Evolutionary conservation across 2,329 filamentous ascomycete genomes (phyloP), one percentile per base, ranked within the genome.

Genomic region (Ophiostoma australiae): DNA sequence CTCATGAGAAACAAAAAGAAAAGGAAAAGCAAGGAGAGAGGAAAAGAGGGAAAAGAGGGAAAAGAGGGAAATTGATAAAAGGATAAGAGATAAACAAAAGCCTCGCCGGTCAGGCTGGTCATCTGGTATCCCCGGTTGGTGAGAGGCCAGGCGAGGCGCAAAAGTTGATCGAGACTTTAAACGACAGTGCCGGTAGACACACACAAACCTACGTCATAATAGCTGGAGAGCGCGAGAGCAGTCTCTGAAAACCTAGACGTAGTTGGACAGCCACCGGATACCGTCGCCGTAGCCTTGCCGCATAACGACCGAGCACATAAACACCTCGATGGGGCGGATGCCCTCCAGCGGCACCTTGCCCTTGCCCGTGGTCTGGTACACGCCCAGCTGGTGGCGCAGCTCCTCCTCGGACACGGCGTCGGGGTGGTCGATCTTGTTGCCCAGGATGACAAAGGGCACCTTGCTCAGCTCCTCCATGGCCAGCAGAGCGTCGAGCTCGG

Each of bases 281-380:
- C 87, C 93, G 77, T 97, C 93, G 70, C 92, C 92, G 80, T 97
- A 97, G 75, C 91, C 95, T 85, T 98, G 94, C 81, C 94, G 89
- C 93, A 97, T 97, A 74, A 98, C 94, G 76, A 98, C 94, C 77
- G 92, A 97, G 87, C 94, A 98, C 95, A 99, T 97, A 83, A 98
- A 98, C 74, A 98, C 88, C 86, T 99, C 95, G 78, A 99, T 94
- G 33, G 94, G 93, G 77, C 94, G 87, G 81, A 97, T 97, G 44
- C 93, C 93, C 84, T 97, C 94, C 76, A 80, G 85, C 74, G 91
- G 92, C 74, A 96, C 90, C 86, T 96, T 97, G 82, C 93, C 93
- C 87, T 97, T 97, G 77, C 94, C 94, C 73, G 93, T 97, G 71
- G 94, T 97, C 83, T 98, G 94, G 83, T 96, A 98, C 78, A 99